Conservation (phyloP, 2,329 filamentous ascomycete genomes). For the Pezicula carpinea region DNA sequence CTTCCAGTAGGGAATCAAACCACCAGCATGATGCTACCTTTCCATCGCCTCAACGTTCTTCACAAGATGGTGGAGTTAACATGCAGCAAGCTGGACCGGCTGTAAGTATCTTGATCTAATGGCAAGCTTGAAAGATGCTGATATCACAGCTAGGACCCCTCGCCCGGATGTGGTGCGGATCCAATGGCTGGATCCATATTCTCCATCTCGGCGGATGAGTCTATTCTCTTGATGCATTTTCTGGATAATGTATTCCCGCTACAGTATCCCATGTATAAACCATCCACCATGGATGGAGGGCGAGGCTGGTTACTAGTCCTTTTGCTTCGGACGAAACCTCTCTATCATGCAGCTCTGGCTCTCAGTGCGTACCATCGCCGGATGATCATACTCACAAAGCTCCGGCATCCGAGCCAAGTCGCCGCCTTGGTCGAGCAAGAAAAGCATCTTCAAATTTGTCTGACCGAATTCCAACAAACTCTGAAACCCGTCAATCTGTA, state of each 20-base stretch:
- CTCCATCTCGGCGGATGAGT: conserved; percentile 10
- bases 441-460: conserved; percentile 23
- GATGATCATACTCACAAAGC: conserved; percentile 26
- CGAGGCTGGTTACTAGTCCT: conserved; percentile 56
- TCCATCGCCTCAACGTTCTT: conserved; percentile 2
- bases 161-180: background rate
- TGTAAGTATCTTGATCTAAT: background rate
- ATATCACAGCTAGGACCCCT: conserved; percentile 3
- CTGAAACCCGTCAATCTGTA: conserved; percentile 26
- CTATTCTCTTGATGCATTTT: conserved; percentile 49
- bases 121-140: conserved; percentile 1
- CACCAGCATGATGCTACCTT: background rate
- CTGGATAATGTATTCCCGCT: conserved; percentile 59
- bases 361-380: conserved; percentile 45
- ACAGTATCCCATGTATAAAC: conserved; percentile 59
- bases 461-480: conserved; percentile 39
- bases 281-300: conserved; percentile 48
- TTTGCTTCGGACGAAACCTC: conserved; percentile 50
- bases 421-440: conserved; percentile 19
- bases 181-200: conserved; percentile 1
- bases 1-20: conserved; percentile 8
- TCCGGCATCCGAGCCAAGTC: conserved; percentile 5
- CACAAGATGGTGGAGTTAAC: conserved; percentile 1
- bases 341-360: conserved; percentile 53
- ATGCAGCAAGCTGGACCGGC: conserved; percentile 15